Conservation (phyloP, 768 basidiomycete species). For the Amanita jacksonii region DNA sequence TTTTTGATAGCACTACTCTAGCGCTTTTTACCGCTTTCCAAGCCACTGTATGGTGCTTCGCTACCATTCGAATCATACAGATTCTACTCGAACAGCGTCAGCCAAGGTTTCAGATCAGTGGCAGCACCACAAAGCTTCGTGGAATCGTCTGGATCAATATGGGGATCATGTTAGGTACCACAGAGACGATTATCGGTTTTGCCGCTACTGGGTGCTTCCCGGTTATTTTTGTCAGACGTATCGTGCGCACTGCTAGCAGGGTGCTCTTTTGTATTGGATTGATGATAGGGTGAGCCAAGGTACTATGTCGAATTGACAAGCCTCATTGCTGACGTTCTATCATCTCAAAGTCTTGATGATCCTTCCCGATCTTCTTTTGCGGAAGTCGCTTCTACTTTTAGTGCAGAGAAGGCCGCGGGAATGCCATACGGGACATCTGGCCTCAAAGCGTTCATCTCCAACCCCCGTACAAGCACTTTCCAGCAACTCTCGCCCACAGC, state of each 20-base stretch:
- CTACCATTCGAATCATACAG: conserved; percentile 46
- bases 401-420: background rate
- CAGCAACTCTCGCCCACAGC: conserved; percentile 40
- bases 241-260: conserved; percentile 46
- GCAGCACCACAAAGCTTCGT: conserved; percentile 39
- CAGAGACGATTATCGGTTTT: conserved; percentile 62
- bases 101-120: conserved; percentile 36
- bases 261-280: conserved; percentile 51
- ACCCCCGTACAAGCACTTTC: conserved; percentile 46
- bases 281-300: conserved; percentile 49
- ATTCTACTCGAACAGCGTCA: conserved; percentile 41
- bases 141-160: conserved; percentile 61
- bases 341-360: conserved; percentile 8
- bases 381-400: no score
- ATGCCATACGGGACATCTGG: conserved; percentile 24
- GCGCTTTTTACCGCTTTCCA: conserved; percentile 51
- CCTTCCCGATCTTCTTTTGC: no score
- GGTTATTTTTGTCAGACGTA: conserved; percentile 42
- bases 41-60: conserved; percentile 44
- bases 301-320: background rate
- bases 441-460: conserved; percentile 40
- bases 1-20: conserved; percentile 53
- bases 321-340: conserved; percentile 20
- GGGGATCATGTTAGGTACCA: conserved; percentile 51
- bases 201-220: conserved; percentile 41